Conservation (phyloP, 257 asterid genomes). For the Plectranthus barbatus region DNA sequence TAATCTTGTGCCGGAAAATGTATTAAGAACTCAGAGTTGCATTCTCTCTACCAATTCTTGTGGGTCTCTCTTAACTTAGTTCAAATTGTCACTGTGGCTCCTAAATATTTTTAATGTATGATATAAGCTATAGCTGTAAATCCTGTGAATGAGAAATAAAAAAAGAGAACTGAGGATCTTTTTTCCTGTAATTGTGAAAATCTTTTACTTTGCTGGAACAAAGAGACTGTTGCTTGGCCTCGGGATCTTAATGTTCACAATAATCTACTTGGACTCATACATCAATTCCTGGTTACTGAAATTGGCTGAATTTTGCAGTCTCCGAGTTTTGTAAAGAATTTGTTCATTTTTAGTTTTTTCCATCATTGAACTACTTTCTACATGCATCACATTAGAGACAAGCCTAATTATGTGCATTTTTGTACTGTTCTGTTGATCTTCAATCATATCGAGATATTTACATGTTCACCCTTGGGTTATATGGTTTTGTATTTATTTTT, state of each 20-base stretch:
- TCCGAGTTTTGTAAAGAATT: not conserved
- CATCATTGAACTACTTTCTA: not conserved
- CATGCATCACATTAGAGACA: no score
- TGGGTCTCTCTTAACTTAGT: not conserved
- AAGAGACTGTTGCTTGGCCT: not conserved
- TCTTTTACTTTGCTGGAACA: not conserved
- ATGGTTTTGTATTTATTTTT: not conserved
- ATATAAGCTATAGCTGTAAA: not conserved
- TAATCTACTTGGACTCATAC: not conserved
- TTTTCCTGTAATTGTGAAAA: not conserved
- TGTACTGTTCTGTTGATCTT: not conserved
- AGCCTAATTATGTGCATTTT: not conserved
- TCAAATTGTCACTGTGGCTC: not conserved
- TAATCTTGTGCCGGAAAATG: slow-evolving; percentile 8
- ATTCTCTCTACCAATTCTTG: not conserved
- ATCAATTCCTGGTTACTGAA: not conserved
- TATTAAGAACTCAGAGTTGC: not conserved
- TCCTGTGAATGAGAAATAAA: not conserved
- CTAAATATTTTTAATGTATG: not conserved
- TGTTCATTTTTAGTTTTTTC: not conserved
- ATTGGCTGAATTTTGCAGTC: not conserved
- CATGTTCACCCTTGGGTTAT: slow-evolving; percentile 3
- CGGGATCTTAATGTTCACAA: not conserved
- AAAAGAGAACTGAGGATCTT: not conserved
- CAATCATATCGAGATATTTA: not conserved